Evolutionary conservation across 2,329 filamentous ascomycete genomes (phyloP).

Genomic region (Pestalotiopsis fici): DNA sequence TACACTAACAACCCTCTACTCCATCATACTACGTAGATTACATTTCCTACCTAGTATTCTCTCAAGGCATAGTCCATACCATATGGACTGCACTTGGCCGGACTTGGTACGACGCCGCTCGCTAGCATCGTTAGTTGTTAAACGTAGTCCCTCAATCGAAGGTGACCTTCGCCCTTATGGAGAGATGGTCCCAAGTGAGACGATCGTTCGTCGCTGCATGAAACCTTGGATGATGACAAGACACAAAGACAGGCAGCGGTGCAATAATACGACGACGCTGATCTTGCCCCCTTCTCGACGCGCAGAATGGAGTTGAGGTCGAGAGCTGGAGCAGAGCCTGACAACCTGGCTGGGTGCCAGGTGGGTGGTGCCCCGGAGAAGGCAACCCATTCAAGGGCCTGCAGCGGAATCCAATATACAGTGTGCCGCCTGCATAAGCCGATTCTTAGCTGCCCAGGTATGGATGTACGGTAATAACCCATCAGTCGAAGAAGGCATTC

Average conservation of each 20-base stretch:
- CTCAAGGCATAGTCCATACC: no score
- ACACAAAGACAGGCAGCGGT: neutral
- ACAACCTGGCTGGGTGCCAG: neutral
- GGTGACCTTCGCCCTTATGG: neutral
- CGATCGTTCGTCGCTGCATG: neutral
- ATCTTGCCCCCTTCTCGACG: neutral
- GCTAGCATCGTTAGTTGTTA: neutral
- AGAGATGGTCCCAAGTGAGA: neutral
- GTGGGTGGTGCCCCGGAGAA: slow-evolving; percentile 1
- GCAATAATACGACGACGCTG: neutral
- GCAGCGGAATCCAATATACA: neutral
- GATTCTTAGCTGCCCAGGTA: neutral
- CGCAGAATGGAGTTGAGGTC: neutral
- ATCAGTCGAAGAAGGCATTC: neutral
- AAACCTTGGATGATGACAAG: neutral
- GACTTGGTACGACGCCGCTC: neutral
- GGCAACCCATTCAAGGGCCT: slow-evolving; percentile 3
- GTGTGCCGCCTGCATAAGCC: neutral
- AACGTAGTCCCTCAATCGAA: neutral
- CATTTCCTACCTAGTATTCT: no score
- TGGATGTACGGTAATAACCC: neutral
- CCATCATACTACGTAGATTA: no score
- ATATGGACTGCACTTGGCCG: neutral
- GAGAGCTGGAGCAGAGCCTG: neutral
- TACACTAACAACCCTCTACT: no score